Conservation (phyloP, 371 early-diverging fungal species). For the Capillidium heterosporum region DNA sequence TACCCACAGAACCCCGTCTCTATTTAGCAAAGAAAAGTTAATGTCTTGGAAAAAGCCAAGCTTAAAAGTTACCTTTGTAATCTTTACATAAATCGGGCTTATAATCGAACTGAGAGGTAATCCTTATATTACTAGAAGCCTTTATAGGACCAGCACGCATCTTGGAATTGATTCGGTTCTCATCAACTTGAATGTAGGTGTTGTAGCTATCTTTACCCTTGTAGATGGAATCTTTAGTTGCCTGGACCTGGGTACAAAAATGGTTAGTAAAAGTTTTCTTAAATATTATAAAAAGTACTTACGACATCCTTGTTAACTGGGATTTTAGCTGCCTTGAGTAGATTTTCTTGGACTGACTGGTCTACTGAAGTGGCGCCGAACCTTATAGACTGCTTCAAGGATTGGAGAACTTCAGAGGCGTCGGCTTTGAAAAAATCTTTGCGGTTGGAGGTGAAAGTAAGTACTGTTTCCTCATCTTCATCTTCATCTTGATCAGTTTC, state of each 20-base stretch:
- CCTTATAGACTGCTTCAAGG: background rate
- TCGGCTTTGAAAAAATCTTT: background rate
- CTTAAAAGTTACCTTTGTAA: conserved; percentile 60
- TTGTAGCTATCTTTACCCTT: background rate
- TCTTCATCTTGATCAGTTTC: too few relatives aligned
- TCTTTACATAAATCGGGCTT: conserved; percentile 97
- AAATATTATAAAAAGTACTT: background rate
- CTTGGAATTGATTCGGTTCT: background rate
- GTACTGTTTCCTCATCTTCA: too few relatives aligned
- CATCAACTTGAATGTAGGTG: background rate
- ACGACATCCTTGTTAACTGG: background rate
- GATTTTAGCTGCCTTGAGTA: background rate
- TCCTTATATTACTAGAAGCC: conserved; percentile 66
- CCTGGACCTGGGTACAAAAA: background rate
- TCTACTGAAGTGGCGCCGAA: background rate
- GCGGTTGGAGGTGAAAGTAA: too few relatives aligned
- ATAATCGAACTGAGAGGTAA: conserved; percentile 82
- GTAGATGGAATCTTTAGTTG: background rate
- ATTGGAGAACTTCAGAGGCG: background rate
- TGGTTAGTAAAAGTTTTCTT: background rate
- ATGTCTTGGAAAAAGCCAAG: background rate
- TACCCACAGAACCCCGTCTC: conserved; percentile 89
- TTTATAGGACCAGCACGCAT: conserved; percentile 65
- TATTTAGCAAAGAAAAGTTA: conserved; percentile 5
- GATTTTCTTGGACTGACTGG: too few relatives aligned